Evolutionary conservation across 2,329 filamentous ascomycete species (phyloP).

Genomic region (Ophiosphaerella narmari): DNA sequence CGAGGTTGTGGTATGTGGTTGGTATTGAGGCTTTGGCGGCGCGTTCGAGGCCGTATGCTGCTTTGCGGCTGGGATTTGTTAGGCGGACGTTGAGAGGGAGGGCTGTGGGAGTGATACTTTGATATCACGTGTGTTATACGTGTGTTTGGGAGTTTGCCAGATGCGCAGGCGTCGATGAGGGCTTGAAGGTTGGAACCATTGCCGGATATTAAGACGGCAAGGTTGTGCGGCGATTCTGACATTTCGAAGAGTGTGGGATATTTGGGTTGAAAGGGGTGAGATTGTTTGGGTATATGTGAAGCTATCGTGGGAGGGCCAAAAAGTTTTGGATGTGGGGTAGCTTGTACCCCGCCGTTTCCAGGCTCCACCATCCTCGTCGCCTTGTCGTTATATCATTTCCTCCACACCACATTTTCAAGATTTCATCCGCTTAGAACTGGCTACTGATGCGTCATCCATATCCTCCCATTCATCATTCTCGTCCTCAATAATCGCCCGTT

Average conservation of each 20-base stretch:
- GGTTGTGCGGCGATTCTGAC: constrained; percentile 49
- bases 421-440: constrained; percentile 34
- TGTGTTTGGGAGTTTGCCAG: constrained; percentile 54
- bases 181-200: constrained; percentile 80
- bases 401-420: constrained; percentile 10
- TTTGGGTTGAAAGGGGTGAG: background rate
- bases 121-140: constrained; percentile 68
- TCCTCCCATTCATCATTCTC: constrained; percentile 47
- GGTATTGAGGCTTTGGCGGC: constrained; percentile 67
- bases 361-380: no score
- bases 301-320: constrained; percentile 8
- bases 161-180: constrained; percentile 65
- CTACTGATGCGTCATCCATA: constrained; percentile 31
- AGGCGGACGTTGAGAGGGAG: background rate
- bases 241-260: constrained; percentile 10
- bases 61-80: constrained; percentile 48
- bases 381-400: no score
- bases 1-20: constrained; percentile 79
- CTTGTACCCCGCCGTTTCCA: no score
- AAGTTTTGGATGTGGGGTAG: constrained; percentile 31
- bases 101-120: constrained; percentile 28
- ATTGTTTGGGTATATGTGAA: constrained; percentile 1
- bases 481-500: constrained; percentile 42
- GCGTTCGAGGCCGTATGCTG: constrained; percentile 67
- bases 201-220: constrained; percentile 66